These are phyloP conservation scores for Porphyrellus sp. DNA, from an alignment of 1,284 basidiomycete genomes.

Conservation along the genomic window DNA sequence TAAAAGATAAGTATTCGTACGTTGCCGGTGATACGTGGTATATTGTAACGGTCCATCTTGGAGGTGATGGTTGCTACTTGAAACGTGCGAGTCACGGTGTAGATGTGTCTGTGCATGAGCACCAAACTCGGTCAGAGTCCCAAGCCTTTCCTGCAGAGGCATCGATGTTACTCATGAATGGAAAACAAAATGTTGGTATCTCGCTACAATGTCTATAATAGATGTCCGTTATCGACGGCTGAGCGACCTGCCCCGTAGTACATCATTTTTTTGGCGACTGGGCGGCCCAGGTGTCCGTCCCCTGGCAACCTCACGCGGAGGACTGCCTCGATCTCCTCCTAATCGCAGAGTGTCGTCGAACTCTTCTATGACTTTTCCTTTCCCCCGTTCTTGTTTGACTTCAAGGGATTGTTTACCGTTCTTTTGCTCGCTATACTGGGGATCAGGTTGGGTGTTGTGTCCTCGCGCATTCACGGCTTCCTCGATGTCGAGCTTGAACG, in stretches of 20 bases:
- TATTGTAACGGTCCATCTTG: constrained; percentile 18
- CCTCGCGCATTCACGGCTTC: constrained; percentile 7
- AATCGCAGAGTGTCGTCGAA: constrained; percentile 4
- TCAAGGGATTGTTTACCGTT: constrained; percentile 11
- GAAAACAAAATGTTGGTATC: constrained; percentile 9
- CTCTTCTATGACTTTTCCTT: constrained; percentile 14
- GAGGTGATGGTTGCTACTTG: constrained; percentile 1
- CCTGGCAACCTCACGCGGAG: constrained; percentile 15
- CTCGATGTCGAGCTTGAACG: constrained; percentile 27
- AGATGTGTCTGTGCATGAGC: constrained; percentile 10
- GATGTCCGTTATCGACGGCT: constrained; percentile 23
- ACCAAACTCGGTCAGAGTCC: neutral
- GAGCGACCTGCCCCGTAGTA: constrained; percentile 24
- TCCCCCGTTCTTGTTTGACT: constrained; percentile 14
- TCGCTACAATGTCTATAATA: constrained; percentile 11
- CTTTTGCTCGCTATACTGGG: constrained; percentile 8
- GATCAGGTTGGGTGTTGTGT: constrained; percentile 5
- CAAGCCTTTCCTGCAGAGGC: too few relatives aligned
- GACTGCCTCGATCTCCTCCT: constrained; percentile 16
- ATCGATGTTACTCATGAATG: neutral
- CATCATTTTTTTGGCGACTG: constrained; percentile 15
- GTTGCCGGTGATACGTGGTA: constrained; percentile 24
- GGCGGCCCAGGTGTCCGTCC: constrained; percentile 32
- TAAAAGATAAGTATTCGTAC: constrained; percentile 19
- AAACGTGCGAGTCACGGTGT: constrained; percentile 3